Conservation (phyloP, 257 asterid species). For the Leonotis leonurus region DNA sequence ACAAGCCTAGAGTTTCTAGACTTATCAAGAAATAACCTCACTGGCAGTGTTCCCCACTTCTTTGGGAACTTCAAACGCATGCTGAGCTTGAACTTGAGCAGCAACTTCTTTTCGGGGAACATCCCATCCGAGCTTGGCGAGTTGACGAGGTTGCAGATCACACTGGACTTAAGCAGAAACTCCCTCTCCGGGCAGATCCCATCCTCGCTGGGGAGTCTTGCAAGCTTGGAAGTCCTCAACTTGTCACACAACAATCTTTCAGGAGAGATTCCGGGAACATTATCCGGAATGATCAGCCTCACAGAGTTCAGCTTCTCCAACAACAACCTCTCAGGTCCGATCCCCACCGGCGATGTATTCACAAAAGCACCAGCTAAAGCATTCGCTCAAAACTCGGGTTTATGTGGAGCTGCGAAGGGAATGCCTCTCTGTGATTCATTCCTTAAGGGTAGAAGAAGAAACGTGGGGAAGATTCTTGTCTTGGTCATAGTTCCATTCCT, state of each 20-base stretch:
- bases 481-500: slow-evolving; percentile 35
- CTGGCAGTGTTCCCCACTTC: slow-evolving; percentile 40
- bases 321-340: slow-evolving; percentile 57
- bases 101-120: slow-evolving; percentile 44
- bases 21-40: slow-evolving; percentile 45
- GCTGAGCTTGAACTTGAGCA: slow-evolving; percentile 41
- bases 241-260: slow-evolving; percentile 55
- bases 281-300: slow-evolving; percentile 51
- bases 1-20: slow-evolving; percentile 45
- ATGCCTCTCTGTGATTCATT: slow-evolving; percentile 37
- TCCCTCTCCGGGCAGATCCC: slow-evolving; percentile 53
- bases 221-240: slow-evolving; percentile 44
- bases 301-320: slow-evolving; percentile 45
- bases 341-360: slow-evolving; percentile 44
- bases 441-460: slow-evolving; percentile 20
- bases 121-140: slow-evolving; percentile 60
- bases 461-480: slow-evolving; percentile 34
- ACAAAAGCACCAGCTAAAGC: slow-evolving; percentile 31
- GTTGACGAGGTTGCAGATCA: slow-evolving; percentile 29
- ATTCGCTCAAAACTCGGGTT: slow-evolving; percentile 40
- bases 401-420: slow-evolving; percentile 64
- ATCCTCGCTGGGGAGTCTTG: slow-evolving; percentile 41
- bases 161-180: slow-evolving; percentile 63
- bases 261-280: slow-evolving; percentile 53
- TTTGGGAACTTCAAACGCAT: slow-evolving; percentile 35